Conservation (phyloP, 1,139 yeast species). For the Candida glucosophila region DNA sequence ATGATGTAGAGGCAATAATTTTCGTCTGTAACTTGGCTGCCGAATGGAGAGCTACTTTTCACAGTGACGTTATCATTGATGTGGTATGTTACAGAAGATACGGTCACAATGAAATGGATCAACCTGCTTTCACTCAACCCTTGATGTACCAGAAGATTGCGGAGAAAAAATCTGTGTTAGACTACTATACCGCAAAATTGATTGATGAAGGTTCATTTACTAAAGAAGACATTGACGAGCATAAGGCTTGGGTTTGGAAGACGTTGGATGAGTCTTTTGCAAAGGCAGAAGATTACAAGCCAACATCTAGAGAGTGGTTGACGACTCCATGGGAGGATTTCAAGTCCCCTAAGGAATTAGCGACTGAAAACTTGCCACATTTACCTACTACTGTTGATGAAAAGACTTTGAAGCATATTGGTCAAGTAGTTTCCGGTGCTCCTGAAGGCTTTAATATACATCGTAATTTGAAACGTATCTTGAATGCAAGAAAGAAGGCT, state of each 20-base stretch:
- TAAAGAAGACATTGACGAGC: constrained; percentile 84
- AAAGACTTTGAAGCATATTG: constrained; percentile 64
- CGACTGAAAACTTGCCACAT: constrained; percentile 91
- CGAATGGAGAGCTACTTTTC: constrained; percentile 96
- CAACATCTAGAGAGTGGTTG: constrained; percentile 95
- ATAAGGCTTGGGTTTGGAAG: constrained; percentile 97
- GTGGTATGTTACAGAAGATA: constrained; percentile 97
- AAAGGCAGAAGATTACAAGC: constrained; percentile 82
- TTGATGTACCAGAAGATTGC: constrained; percentile 90
- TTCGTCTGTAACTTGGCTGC: constrained; percentile 95
- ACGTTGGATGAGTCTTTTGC: constrained; percentile 81
- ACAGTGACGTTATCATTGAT: constrained; percentile 91
- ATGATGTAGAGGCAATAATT: constrained; percentile 89
- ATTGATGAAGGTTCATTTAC: constrained; percentile 84
- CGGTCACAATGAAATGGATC: constrained; percentile 99
- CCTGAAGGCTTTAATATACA: constrained; percentile 89
- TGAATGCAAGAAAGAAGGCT: constrained; percentile 79
- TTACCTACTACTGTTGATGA: constrained; percentile 90
- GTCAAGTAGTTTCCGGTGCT: constrained; percentile 69
- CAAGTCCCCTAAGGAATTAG: constrained; percentile 95
- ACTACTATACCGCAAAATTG: constrained; percentile 73
- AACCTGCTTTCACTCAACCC: constrained; percentile 98
- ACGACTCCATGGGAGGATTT: constrained; percentile 99
- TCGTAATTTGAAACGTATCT: constrained; percentile 92
- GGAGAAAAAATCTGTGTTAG: constrained; percentile 80